Evolutionary conservation across 2,329 filamentous ascomycete genomes (phyloP).

Genomic region (Myriosclerotinia scirpicola): DNA sequence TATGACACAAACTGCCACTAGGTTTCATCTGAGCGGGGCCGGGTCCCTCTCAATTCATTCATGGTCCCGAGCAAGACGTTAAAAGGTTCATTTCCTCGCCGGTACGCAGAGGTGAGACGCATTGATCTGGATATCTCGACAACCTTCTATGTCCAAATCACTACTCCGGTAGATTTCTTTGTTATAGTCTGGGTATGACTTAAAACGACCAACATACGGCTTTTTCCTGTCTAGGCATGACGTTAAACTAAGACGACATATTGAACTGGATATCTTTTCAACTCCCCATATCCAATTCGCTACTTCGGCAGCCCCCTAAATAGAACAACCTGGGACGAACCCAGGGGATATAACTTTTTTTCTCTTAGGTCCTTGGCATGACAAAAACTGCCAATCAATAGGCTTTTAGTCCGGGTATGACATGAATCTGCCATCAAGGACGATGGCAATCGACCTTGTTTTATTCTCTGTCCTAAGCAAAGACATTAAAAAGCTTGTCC

Average conservation of each 20-base stretch:
- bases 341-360: accelerated
- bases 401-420: not conserved
- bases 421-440: not conserved
- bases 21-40: no score
- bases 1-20: not conserved
- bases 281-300: not conserved
- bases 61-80: not conserved
- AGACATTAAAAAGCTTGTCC: no score
- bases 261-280: not conserved
- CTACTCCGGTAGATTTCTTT: not conserved
- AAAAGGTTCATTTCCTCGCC: not conserved
- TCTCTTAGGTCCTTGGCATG: not conserved
- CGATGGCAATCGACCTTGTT: not conserved
- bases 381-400: not conserved
- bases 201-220: not conserved
- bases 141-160: not conserved
- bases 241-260: not conserved
- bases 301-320: not conserved
- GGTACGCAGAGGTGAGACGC: not conserved
- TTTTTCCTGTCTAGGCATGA: not conserved
- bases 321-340: not conserved
- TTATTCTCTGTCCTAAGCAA: not conserved
- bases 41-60: not conserved
- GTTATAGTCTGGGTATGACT: not conserved
- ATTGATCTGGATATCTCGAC: not conserved